Conservation (phyloP, 2,329 filamentous ascomycete genomes). For the Xylariaceae sp. region DNA sequence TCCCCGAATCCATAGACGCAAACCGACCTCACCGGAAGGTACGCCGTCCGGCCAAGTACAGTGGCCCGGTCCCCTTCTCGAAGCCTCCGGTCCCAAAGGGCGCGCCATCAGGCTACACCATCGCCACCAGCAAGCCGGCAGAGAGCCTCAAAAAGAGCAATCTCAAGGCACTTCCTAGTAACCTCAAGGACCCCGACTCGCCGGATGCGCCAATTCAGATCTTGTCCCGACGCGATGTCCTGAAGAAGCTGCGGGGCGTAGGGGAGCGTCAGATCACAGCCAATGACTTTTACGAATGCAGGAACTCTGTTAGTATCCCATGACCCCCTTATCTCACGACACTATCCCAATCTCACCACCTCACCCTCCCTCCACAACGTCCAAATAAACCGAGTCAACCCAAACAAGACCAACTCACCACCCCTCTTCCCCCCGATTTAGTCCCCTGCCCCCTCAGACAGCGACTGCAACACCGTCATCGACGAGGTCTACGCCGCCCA, state of each 20-base stretch:
- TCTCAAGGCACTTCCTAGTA: slow-evolving; percentile 19
- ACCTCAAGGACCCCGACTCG: slow-evolving; percentile 11
- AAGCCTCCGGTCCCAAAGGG: slow-evolving; percentile 1
- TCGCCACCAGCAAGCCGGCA: slow-evolving; percentile 14
- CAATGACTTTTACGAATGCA: slow-evolving; percentile 32
- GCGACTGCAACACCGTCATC: slow-evolving; percentile 30
- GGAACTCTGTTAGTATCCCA: slow-evolving; percentile 23
- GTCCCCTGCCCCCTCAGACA: slow-evolving; percentile 23
- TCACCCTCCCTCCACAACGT: neutral
- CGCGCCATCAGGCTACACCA: slow-evolving; percentile 16
- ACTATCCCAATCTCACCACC: neutral
- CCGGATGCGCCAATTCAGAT: slow-evolving; percentile 3
- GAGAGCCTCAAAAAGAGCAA: slow-evolving; percentile 17
- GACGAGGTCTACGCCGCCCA: slow-evolving; percentile 24
- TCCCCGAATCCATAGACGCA: slow-evolving; percentile 6
- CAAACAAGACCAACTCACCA: slow-evolving; percentile 2
- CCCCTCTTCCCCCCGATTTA: slow-evolving; percentile 14
- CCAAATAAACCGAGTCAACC: neutral
- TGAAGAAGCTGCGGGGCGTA: slow-evolving; percentile 12
- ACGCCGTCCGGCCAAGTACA: slow-evolving; percentile 11
- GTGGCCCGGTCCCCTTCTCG: neutral
- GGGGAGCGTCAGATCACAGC: slow-evolving; percentile 12
- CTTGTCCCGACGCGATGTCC: slow-evolving; percentile 11
- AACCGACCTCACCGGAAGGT: slow-evolving; percentile 8
- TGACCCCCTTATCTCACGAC: neutral